Percentiles rank a stretch among this genome's conserved stretches.
phyloP scores from a whole-genome alignment of 108 stramenopile genomes.

The Cyclotella atomus region DNA sequence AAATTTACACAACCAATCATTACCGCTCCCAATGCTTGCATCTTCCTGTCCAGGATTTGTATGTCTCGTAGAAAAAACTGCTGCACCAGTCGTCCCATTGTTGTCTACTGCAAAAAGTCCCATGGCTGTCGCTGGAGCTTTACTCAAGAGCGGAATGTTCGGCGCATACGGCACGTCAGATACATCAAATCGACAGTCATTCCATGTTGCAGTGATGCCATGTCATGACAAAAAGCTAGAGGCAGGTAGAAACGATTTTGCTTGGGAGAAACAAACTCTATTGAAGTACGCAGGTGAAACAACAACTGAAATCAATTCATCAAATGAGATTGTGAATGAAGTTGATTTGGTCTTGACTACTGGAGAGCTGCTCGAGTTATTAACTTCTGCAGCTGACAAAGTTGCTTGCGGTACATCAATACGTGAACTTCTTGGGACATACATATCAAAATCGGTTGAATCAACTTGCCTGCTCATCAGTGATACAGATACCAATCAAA shows the following conservation, averaged over 20 bases:
- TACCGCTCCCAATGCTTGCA: slow-evolving; percentile 76
- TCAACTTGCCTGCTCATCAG: slow-evolving; percentile 1
- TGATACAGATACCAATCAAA: background rate
- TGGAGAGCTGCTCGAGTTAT: slow-evolving; percentile 79
- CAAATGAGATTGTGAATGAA: slow-evolving; percentile 52
- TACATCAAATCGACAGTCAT: slow-evolving; percentile 9
- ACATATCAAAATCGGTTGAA: background rate
- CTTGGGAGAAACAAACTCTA: slow-evolving; percentile 41
- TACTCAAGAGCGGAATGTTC: slow-evolving; percentile 39
- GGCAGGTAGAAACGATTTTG: slow-evolving; percentile 91
- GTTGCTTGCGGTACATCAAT: background rate
- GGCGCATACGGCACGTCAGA: background rate
- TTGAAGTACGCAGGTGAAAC: slow-evolving; percentile 29
- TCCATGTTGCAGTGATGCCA: slow-evolving; percentile 89
- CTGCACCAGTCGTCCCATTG: slow-evolving; percentile 78
- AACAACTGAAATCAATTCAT: background rate
- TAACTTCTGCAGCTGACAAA: slow-evolving; percentile 55
- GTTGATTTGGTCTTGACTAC: slow-evolving; percentile 97
- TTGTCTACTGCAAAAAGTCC: slow-evolving; percentile 86
- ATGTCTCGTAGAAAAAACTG: slow-evolving; percentile 97
- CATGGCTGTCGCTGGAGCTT: slow-evolving; percentile 67
- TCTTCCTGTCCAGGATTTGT: slow-evolving; percentile 98
- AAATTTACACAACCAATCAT: slow-evolving; percentile 9
- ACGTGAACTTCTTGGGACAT: background rate
- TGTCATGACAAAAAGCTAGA: slow-evolving; percentile 99